These are phyloP conservation scores for Trypanosomatidae sp. DNA, from an alignment of 208 protist species.

Conservation along the genomic window DNA sequence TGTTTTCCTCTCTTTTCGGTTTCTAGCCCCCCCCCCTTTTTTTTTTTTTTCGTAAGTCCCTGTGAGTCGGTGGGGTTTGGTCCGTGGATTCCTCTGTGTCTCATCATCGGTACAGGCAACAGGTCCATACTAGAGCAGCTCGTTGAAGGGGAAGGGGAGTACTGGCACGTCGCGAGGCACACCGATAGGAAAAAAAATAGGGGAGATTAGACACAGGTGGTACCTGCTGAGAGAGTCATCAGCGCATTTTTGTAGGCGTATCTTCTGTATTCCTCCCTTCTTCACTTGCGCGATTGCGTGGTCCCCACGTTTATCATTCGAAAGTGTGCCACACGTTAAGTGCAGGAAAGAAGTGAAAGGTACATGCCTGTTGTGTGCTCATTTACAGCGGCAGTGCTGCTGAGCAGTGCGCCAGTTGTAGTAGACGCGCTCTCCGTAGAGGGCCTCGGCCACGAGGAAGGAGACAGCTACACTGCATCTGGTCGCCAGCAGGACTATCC, in stretches of 20 bases:
- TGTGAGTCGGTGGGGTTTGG: not conserved
- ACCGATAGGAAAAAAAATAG: too few relatives aligned
- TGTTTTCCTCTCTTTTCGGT: conserved; percentile 7
- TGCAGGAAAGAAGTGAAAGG: not conserved
- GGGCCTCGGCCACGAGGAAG: not conserved
- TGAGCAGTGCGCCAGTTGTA: not conserved
- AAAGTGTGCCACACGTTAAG: not conserved
- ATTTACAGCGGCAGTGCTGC: conserved; percentile 7
- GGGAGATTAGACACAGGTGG: not conserved
- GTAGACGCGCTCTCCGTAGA: not conserved
- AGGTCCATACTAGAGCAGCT: not conserved
- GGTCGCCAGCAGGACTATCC: not conserved
- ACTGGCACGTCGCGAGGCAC: not conserved
- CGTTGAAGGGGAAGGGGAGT: not conserved
- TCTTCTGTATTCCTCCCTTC: not conserved
- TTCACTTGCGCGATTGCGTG: not conserved
- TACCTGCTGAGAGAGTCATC: not conserved
- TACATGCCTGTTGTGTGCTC: not conserved
- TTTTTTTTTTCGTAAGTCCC: not conserved
- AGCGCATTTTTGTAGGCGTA: not conserved
- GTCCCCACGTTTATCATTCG: not conserved
- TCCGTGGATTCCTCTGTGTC: not conserved
- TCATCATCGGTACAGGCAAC: not conserved
- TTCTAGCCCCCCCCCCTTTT: not conserved
- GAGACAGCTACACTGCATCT: not conserved